Evolutionary conservation across 2,329 filamentous ascomycete genomes (phyloP).

Genomic region (Zasmidium angulare): DNA sequence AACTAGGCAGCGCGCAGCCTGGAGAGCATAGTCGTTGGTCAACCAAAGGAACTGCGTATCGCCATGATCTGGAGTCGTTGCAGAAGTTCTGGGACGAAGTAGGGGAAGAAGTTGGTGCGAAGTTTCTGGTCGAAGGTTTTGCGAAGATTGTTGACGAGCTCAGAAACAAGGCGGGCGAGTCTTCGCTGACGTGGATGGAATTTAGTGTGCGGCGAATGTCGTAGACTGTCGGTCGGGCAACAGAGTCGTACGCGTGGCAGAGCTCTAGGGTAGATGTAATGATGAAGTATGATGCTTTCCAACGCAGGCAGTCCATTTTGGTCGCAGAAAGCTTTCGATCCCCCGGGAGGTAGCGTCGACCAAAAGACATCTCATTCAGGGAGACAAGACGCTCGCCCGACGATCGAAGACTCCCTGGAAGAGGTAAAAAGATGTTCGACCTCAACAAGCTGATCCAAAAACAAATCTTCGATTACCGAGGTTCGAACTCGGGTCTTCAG

Average conservation of each 20-base stretch:
- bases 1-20: conserved; percentile 36
- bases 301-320: too few species aligned
- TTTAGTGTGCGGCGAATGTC: not conserved
- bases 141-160: not conserved
- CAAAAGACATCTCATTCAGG: too few species aligned
- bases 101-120: not conserved
- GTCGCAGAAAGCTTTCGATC: too few species aligned
- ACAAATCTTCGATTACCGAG: conserved; percentile 3
- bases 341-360: too few species aligned
- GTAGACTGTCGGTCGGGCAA: not conserved
- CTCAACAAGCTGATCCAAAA: not conserved
- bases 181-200: not conserved
- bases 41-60: conserved; percentile 31
- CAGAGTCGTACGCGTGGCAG: not conserved
- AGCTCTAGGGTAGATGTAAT: too few species aligned
- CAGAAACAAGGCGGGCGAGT: not conserved
- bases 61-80: conserved; percentile 41
- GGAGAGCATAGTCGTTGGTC: conserved; percentile 24
- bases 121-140: not conserved
- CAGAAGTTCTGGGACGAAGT: conserved; percentile 41
- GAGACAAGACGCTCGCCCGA: too few species aligned
- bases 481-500: conserved; percentile 13
- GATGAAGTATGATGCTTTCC: too few species aligned
- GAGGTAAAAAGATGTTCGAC: not conserved
- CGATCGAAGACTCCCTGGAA: not conserved